Evolutionary conservation across 495 filamentous ascomycete species (phyloP).

Genomic region (Penicillium malachiteum): DNA sequence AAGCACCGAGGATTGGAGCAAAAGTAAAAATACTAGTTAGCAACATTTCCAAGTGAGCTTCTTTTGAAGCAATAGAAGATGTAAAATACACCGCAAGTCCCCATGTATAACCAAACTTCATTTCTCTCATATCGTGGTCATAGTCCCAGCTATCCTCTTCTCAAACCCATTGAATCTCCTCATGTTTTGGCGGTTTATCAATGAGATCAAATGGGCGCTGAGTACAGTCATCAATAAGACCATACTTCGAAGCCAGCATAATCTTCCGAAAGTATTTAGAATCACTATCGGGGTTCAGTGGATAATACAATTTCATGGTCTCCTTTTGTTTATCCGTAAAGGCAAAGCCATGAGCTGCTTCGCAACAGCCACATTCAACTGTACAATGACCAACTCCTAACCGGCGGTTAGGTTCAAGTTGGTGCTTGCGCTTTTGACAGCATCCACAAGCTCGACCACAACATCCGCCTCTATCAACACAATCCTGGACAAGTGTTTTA

Average conservation of each 20-base stretch:
- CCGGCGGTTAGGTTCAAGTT: neutral
- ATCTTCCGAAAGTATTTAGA: neutral
- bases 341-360: neutral
- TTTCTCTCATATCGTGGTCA: no score
- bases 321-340: neutral
- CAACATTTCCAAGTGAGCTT: no score
- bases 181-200: neutral
- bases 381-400: conserved; percentile 10
- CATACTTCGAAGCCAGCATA: neutral
- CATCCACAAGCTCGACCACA: neutral
- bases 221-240: neutral
- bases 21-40: no score
- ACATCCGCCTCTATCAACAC: conserved; percentile 1
- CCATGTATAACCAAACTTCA: no score
- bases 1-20: no score
- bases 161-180: neutral
- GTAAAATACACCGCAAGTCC: no score
- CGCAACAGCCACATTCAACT: conserved; percentile 8
- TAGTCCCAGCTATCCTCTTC: no score
- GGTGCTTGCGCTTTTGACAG: neutral
- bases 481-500: conserved; percentile 3
- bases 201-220: neutral
- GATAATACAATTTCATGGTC: neutral
- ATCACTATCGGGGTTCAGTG: no score
- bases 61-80: no score